phyloP scores from a whole-genome alignment of 352 stramenopile genomes.

The Globisporangium spiculum region DNA sequence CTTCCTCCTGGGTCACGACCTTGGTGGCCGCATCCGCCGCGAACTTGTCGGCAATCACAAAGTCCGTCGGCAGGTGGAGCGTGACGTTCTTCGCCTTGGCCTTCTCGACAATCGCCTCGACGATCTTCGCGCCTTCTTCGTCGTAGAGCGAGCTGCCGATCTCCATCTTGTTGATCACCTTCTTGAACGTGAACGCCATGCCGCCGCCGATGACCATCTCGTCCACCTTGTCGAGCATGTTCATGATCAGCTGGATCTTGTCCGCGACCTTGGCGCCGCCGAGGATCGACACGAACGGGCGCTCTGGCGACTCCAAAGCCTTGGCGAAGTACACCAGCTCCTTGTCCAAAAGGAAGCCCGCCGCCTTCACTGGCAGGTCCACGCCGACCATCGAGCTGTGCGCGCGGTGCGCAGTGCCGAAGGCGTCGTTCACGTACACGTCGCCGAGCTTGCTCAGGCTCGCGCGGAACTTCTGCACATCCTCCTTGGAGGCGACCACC shows the following conservation, averaged over 20 bases:
- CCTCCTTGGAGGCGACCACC: conserved; percentile 91
- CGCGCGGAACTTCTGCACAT: conserved; percentile 89
- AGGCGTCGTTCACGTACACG: conserved; percentile 99
- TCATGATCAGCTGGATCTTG: conserved; percentile 99
- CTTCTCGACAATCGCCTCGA: conserved; percentile 94
- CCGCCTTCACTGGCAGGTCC: conserved; percentile 80
- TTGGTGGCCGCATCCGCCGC: conserved; percentile 91
- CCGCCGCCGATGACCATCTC: conserved; percentile 98
- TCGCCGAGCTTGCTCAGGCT: conserved; percentile 92
- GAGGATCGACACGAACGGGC: conserved; percentile 97
- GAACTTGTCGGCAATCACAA: conserved; percentile 98
- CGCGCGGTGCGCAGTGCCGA: conserved; percentile 96
- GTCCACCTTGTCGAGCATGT: conserved; percentile 98
- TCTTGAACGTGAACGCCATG: conserved; percentile 99
- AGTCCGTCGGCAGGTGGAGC: conserved; percentile 96
- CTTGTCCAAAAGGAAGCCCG: conserved; percentile 98
- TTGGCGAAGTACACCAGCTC: conserved; percentile 99
- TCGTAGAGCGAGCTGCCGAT: conserved; percentile 95
- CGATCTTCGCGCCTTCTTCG: conserved; percentile 82
- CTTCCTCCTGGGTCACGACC: conserved; percentile 86
- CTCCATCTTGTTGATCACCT: conserved; percentile 95
- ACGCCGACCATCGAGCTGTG: conserved; percentile 99
- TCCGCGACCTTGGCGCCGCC: conserved; percentile 99
- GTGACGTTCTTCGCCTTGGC: conserved; percentile 97
- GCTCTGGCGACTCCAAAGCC: conserved; percentile 96